phyloP scores from a whole-genome alignment of 2,329 filamentous ascomycete species.

The Hypoxylon rubiginosum region DNA sequence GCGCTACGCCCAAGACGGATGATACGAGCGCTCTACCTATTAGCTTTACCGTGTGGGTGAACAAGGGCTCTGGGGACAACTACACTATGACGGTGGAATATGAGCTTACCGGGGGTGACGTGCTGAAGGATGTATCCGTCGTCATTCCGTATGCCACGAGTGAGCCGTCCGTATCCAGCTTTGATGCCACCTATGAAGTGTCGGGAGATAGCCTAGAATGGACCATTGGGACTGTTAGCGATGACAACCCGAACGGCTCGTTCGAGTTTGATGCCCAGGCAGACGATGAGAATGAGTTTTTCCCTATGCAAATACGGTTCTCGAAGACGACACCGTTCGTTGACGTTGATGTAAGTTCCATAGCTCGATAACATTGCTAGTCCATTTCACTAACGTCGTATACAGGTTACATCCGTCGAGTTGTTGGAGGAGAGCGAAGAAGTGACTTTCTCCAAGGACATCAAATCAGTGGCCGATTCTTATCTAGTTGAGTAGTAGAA shows the following conservation, averaged over 20 bases:
- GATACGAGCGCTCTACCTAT: conserved; percentile 88
- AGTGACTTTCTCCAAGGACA: conserved; percentile 85
- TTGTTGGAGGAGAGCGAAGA: conserved; percentile 82
- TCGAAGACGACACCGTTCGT: conserved; percentile 88
- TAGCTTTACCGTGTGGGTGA: conserved; percentile 98
- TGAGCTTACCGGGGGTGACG: conserved; percentile 85
- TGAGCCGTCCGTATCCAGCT: conserved; percentile 91
- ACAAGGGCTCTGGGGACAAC: conserved; percentile 83
- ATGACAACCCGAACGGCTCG: conserved; percentile 83
- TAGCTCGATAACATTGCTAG: background rate
- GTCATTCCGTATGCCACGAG: conserved; percentile 87
- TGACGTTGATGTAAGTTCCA: conserved; percentile 88
- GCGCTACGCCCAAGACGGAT: conserved; percentile 83
- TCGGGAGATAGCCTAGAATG: conserved; percentile 94
- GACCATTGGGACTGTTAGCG: conserved; percentile 88
- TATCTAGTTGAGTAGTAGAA: conserved; percentile 83
- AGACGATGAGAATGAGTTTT: conserved; percentile 92
- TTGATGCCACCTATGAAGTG: conserved; percentile 94
- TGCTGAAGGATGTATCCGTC: conserved; percentile 86
- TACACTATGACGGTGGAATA: conserved; percentile 96
- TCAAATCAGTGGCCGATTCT: conserved; percentile 81
- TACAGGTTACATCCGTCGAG: conserved; percentile 75
- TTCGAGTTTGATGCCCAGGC: conserved; percentile 97
- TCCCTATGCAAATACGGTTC: conserved; percentile 95
- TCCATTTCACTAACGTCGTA: conserved; percentile 43